Conservation (phyloP, 345 rosid species). For the Eucalyptus erythrocorys region DNA sequence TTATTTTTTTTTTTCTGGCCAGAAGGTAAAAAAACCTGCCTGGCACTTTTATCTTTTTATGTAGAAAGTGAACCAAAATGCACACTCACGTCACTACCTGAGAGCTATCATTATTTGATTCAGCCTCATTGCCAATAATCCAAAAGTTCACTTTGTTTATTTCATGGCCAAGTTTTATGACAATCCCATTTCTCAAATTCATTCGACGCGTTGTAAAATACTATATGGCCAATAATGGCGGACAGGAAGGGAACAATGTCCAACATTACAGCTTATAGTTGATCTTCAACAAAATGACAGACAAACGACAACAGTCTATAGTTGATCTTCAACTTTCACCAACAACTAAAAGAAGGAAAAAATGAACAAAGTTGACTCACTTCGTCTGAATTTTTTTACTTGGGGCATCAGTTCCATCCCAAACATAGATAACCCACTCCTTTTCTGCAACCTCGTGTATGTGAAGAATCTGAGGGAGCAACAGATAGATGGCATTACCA, state of each 20-base stretch:
- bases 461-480: constrained; percentile 43
- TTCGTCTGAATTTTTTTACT: constrained; percentile 21
- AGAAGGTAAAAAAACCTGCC: background rate
- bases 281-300: background rate
- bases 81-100: background rate
- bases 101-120: background rate
- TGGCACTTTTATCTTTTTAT: background rate
- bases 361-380: constrained; percentile 20
- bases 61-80: background rate
- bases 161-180: background rate
- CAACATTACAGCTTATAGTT: background rate
- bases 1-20: background rate
- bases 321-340: too few species aligned
- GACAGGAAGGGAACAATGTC: background rate
- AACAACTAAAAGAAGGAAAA: background rate
- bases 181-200: background rate
- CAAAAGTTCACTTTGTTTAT: background rate
- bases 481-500: background rate
- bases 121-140: background rate
- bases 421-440: constrained; percentile 32
- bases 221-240: background rate
- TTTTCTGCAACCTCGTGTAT: constrained; percentile 17
- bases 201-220: background rate
- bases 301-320: background rate
- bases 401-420: constrained; percentile 89